Percentiles rank a stretch among this genome's conserved stretches.
These are phyloP conservation scores for Talaromyces piceae DNA, from an alignment of 2,329 filamentous ascomycete genomes.

Conservation along the genomic window DNA sequence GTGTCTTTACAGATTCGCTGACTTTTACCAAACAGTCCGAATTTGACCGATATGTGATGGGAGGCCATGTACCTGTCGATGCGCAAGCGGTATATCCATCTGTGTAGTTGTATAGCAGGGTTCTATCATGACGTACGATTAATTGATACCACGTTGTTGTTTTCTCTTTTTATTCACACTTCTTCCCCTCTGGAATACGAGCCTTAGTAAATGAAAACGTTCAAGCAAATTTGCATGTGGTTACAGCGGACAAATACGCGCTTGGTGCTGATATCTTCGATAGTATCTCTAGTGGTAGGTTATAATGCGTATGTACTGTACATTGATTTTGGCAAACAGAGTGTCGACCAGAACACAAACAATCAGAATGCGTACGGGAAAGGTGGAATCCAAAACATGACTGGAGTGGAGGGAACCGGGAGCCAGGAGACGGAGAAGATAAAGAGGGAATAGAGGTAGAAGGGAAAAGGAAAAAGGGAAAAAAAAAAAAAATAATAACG, in stretches of 20 bases:
- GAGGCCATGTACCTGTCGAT: conserved; percentile 3
- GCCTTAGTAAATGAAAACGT: no score
- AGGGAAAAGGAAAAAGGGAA: neutral
- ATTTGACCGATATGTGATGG: conserved; percentile 11
- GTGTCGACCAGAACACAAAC: neutral
- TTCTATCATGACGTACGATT: neutral
- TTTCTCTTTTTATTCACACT: neutral
- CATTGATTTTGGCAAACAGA: neutral
- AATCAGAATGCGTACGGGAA: neutral
- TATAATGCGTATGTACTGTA: neutral
- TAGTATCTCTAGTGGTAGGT: no score
- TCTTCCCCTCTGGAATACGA: no score
- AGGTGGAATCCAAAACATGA: neutral
- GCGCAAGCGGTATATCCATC: neutral
- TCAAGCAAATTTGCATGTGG: no score
- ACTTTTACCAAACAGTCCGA: conserved; percentile 2
- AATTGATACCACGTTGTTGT: neutral
- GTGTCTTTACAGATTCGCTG: neutral
- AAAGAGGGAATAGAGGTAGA: neutral
- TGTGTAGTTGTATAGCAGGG: neutral
- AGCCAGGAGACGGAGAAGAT: neutral
- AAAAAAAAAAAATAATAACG: neutral
- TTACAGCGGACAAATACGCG: no score
- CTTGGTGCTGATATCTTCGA: no score
- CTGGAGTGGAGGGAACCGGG: neutral